These are phyloP conservation scores for Galeopsis tetrahit DNA, from an alignment of 257 asterid genomes.

Conservation along the genomic window DNA sequence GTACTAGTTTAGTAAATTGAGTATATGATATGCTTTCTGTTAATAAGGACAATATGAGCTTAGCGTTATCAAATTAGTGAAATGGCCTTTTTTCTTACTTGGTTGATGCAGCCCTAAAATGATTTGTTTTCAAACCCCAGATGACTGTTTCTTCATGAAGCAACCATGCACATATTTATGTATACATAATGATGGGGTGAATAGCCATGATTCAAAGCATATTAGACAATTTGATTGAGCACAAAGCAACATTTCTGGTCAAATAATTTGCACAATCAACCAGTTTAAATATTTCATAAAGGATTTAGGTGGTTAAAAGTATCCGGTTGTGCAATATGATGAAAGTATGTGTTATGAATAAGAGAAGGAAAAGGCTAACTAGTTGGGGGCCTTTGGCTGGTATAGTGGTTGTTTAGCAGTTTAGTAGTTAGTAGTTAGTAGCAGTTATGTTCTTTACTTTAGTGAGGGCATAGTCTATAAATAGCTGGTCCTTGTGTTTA, in stretches of 20 bases:
- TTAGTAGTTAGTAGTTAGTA: too few species aligned
- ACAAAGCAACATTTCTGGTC: not conserved
- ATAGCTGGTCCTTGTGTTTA: too few species aligned
- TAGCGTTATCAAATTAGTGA: not conserved
- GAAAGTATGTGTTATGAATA: not conserved
- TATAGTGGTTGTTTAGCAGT: too few species aligned
- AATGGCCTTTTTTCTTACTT: not conserved
- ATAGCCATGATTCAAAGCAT: not conserved
- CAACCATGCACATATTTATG: not conserved
- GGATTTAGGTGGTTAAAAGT: not conserved
- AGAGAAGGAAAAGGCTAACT: too few species aligned
- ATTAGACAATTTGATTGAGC: not conserved
- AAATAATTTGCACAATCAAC: not conserved
- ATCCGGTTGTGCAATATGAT: slow-evolving; percentile 2
- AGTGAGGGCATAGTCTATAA: too few species aligned
- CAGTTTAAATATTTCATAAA: not conserved
- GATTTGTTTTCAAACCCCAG: not conserved
- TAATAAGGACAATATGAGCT: not conserved
- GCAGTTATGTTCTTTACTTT: too few species aligned
- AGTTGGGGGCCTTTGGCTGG: too few species aligned
- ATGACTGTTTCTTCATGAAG: not conserved
- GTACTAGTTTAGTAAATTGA: not conserved
- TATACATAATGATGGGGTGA: not conserved
- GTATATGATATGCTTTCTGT: not conserved
- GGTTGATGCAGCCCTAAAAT: not conserved